These are phyloP conservation scores for Ogataea corticis DNA, from an alignment of 805 yeast genomes.

Conservation along the genomic window DNA sequence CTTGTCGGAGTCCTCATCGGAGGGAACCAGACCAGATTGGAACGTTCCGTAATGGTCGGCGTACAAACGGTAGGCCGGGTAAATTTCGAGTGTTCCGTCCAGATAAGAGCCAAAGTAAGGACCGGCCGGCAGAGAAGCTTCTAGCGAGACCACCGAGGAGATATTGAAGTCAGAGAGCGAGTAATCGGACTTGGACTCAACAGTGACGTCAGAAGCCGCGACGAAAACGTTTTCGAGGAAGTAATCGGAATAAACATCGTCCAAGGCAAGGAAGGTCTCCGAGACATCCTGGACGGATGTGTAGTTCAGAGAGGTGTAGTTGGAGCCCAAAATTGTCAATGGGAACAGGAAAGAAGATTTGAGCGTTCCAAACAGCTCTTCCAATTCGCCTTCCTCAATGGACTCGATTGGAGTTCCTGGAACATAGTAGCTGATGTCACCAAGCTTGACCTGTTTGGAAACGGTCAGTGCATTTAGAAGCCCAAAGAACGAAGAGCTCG, in stretches of 20 bases:
- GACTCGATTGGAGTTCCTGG: constrained; percentile 10
- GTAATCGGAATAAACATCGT: constrained; percentile 14
- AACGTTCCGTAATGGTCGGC: constrained; percentile 13
- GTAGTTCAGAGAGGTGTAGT: background rate
- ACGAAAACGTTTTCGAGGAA: constrained; percentile 11
- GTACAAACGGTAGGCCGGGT: constrained; percentile 13
- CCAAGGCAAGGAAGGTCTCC: constrained; percentile 3
- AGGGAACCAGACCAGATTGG: constrained; percentile 13
- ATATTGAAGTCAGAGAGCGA: constrained; percentile 3
- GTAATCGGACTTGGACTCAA: background rate
- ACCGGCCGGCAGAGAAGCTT: constrained; percentile 6
- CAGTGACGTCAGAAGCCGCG: background rate
- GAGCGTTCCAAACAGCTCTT: constrained; percentile 4
- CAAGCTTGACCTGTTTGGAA: constrained; percentile 13
- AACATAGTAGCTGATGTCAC: constrained; percentile 10
- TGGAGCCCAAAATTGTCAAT: constrained; percentile 3
- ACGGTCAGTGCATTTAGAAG: constrained; percentile 6
- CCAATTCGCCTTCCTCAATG: background rate
- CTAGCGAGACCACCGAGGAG: constrained; percentile 1
- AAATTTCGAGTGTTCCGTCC: constrained; percentile 8
- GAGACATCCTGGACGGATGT: background rate
- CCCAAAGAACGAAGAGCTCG: background rate
- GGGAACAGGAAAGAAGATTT: constrained; percentile 12
- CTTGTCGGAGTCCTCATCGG: constrained; percentile 7
- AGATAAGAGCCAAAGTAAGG: constrained; percentile 15